Percentiles rank a stretch among this genome's conserved stretches.
Evolutionary conservation across 345 rosid genomes (phyloP).

Genomic region (Turnera subulata): DNA sequence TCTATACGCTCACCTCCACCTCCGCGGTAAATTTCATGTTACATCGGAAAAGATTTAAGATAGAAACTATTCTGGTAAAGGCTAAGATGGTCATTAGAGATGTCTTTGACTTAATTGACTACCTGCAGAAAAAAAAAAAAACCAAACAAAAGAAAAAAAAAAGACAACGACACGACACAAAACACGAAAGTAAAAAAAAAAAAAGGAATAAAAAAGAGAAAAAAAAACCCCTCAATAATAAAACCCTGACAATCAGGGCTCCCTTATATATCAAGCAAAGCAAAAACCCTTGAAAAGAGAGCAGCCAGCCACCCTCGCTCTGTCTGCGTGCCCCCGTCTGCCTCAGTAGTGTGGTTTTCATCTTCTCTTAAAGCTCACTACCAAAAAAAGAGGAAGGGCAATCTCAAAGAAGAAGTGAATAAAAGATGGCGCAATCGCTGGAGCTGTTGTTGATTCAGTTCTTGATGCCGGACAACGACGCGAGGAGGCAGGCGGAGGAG

Average conservation of each 20-base stretch:
- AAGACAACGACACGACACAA: too few relatives aligned
- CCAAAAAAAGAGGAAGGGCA: too few relatives aligned
- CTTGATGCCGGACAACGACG: constrained; percentile 99
- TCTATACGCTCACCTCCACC: too few relatives aligned
- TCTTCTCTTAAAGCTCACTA: too few relatives aligned
- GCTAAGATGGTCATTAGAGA: too few relatives aligned
- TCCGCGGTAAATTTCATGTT: too few relatives aligned
- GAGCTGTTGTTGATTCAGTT: constrained; percentile 90
- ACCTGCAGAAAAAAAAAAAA: too few relatives aligned
- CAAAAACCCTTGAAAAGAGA: constrained; percentile 36
- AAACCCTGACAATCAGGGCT: not conserved
- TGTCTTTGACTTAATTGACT: too few relatives aligned
- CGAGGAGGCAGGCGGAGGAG: constrained; percentile 95
- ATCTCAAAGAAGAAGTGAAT: too few relatives aligned
- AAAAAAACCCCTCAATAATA: not conserved
- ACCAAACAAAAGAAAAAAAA: too few relatives aligned
- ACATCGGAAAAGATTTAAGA: too few relatives aligned
- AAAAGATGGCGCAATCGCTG: constrained; percentile 80
- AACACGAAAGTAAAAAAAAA: not conserved
- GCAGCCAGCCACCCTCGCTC: not conserved
- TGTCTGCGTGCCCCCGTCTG: not conserved
- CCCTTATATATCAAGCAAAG: constrained; percentile 9
- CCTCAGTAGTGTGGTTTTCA: not conserved
- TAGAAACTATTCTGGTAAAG: too few relatives aligned
- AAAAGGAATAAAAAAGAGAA: not conserved